Evolutionary conservation across 306 rosid species (phyloP).

Genomic region (Cucurbita pepo): DNA sequence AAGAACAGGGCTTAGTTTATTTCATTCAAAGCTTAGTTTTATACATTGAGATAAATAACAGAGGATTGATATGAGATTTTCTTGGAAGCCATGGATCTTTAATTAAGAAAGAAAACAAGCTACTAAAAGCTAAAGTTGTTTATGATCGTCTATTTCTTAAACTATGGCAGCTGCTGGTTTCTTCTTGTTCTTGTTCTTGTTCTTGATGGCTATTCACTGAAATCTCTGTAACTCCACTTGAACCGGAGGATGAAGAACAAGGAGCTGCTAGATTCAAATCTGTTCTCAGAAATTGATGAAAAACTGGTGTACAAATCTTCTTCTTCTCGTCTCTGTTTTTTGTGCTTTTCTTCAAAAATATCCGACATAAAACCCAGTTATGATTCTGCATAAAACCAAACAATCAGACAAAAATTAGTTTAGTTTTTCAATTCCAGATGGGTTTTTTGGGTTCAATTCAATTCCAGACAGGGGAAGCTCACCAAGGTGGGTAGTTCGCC

Average conservation of each 20-base stretch:
- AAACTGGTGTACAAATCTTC: not conserved
- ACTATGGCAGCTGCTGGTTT: not conserved
- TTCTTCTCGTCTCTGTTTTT: not conserved
- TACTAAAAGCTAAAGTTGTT: not conserved
- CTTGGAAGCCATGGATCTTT: not conserved
- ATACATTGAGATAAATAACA: not conserved
- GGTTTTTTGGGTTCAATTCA: too few relatives aligned
- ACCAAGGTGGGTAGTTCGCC: not conserved
- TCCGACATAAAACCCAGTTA: slow-evolving; percentile 3
- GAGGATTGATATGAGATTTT: not conserved
- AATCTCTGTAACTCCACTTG: slow-evolving; percentile 7
- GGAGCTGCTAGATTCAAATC: not conserved
- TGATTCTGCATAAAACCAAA: not conserved
- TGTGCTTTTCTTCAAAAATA: not conserved
- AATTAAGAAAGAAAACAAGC: not conserved
- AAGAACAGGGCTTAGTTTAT: not conserved
- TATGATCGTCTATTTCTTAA: not conserved
- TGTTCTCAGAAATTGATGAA: not conserved
- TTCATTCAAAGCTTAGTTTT: not conserved
- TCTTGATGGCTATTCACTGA: not conserved
- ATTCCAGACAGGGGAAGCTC: not conserved
- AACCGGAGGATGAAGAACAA: slow-evolving; percentile 4
- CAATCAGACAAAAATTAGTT: not conserved
- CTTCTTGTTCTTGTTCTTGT: slow-evolving; percentile 7
- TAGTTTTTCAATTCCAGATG: not conserved